Evolutionary conservation across 768 basidiomycete species (phyloP).

Genomic region (Jaapia argillacea): DNA sequence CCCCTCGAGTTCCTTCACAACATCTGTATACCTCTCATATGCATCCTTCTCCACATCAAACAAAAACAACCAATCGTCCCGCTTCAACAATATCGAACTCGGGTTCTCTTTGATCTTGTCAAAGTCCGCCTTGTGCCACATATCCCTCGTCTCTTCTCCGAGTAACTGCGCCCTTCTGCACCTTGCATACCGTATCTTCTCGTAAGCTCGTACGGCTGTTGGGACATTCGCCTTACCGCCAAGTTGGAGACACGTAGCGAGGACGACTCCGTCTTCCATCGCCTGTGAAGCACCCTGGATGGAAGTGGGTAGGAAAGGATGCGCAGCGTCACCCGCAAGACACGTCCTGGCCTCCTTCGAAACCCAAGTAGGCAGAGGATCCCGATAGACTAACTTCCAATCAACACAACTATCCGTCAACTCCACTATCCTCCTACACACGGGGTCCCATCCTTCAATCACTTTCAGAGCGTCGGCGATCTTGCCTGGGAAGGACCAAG

Average conservation of each 20-base stretch:
- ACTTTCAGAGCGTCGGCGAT: conserved; percentile 14
- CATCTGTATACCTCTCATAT: conserved; percentile 11
- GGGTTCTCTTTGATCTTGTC: conserved; percentile 8
- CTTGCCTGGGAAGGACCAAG: conserved; percentile 13
- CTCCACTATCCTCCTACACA: conserved; percentile 11
- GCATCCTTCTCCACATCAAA: conserved; percentile 19
- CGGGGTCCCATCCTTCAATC: conserved; percentile 16
- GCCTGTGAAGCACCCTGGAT: conserved; percentile 15
- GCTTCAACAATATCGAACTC: conserved; percentile 9
- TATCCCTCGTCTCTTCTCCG: conserved; percentile 17
- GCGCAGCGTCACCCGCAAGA: conserved; percentile 20
- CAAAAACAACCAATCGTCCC: conserved; percentile 17
- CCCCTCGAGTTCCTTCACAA: conserved; percentile 10
- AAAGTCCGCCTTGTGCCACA: conserved; percentile 12
- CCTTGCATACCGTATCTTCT: conserved; percentile 9
- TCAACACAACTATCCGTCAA: conserved; percentile 15
- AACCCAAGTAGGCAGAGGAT: conserved; percentile 16
- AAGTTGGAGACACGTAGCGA: conserved; percentile 12
- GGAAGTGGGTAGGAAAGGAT: conserved; percentile 20
- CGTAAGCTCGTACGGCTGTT: conserved; percentile 10
- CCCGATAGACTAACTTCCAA: conserved; percentile 17
- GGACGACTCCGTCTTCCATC: conserved; percentile 14
- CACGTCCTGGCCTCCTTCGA: conserved; percentile 11
- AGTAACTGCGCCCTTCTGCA: conserved; percentile 9
- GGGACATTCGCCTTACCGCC: conserved; percentile 10